Conservation (phyloP, 352 stramenopile genomes). For the Phytophthora sansomeana region DNA sequence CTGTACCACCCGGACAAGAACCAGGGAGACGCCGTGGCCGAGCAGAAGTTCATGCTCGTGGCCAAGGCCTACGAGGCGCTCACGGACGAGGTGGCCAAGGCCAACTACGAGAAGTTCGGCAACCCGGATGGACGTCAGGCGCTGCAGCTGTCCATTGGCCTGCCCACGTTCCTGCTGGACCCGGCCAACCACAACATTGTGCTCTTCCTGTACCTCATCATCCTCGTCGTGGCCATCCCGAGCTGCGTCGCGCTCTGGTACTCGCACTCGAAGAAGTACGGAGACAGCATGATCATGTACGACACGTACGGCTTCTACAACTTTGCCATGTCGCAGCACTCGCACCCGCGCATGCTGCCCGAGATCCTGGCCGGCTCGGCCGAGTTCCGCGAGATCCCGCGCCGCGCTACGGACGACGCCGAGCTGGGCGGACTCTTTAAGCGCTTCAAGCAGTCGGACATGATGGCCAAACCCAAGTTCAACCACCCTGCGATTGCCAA, state of each 20-base stretch:
- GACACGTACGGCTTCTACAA: constrained; percentile 99
- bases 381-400: constrained; percentile 90
- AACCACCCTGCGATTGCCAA: constrained; percentile 89
- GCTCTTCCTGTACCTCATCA: constrained; percentile 98
- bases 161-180: constrained; percentile 98
- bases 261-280: constrained; percentile 98
- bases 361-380: constrained; percentile 93
- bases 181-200: constrained; percentile 98
- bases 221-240: constrained; percentile 98
- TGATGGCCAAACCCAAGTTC: constrained; percentile 87
- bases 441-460: constrained; percentile 81
- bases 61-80: constrained; percentile 95
- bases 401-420: constrained; percentile 62
- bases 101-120: constrained; percentile 98
- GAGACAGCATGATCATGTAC: constrained; percentile 99
- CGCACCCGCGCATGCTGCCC: constrained; percentile 94
- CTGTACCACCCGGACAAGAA: constrained; percentile 97
- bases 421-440: constrained; percentile 75
- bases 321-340: constrained; percentile 96
- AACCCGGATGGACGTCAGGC: constrained; percentile 99
- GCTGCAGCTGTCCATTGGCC: constrained; percentile 95
- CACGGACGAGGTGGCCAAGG: constrained; percentile 95
- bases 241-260: constrained; percentile 96
- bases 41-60: constrained; percentile 99
- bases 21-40: constrained; percentile 95